Base-by-base conservation (phyloP, 148 eudicot species). In the Fagopyrum homotropicum region DNA sequence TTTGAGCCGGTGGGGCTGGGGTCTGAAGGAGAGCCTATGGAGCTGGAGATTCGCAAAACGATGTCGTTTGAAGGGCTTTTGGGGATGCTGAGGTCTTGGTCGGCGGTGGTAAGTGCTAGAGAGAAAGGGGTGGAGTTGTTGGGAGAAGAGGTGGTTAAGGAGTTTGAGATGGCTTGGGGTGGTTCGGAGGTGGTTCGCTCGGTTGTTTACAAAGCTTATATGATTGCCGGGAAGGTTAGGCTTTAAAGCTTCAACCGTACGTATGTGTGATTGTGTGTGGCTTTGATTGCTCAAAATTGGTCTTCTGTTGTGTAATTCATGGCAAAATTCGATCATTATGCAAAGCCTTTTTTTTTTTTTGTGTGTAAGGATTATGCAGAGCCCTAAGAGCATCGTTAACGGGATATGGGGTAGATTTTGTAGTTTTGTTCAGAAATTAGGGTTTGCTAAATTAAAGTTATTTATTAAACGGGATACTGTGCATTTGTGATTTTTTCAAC, bases 51-150 rank as follows among this genome's bases (percentile, higher is more conserved):
- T 49, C 81, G 76, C 0, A 88, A 85, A 26, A 74, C 76, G 77
- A 4, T 82, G 75, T 80, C 84, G 43, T 80, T 86, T 69, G 73
- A 76, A 29, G 86, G 78, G 75, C 77, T 82, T 56, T 22, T 82
- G 73, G 57, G 77, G 75, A 75, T 85, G 85, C 4, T 88, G 50
- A 73, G 66, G 73, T 84, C 89, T 0, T 85, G 80, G 83, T 88
- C 87, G 5, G 86, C 83, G 15, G 69, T 82, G 40, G 56, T 51
- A 2, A 82, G 77, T 8, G 86, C 85, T 5, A 80, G 81, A 79
- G 89, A 88, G 64, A 82, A 61, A 35, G 89, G 87, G 45, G 82
- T 86, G 50, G 89, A 86, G 55, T 72, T 88, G 81, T 46, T 88
- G 51, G 15, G 75, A 56, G 81, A 68, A 9, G 51, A 47, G 22